Conservation (phyloP, 495 filamentous ascomycete genomes). For the Aspergillus nanangensis region DNA sequence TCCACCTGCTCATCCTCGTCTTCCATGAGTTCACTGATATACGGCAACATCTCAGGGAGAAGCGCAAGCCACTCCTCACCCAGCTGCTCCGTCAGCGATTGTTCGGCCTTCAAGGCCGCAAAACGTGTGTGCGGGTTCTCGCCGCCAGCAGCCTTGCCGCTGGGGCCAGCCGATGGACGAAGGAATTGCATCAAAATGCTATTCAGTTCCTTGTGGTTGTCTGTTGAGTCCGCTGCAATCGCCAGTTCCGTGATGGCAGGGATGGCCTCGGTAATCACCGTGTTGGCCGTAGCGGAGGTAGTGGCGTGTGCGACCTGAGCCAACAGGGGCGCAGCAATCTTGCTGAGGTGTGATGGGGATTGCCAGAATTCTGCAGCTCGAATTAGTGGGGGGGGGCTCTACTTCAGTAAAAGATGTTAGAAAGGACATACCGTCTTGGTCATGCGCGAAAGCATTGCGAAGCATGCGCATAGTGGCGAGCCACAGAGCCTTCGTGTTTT, state of each 20-base stretch:
- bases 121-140: slow-evolving; percentile 53
- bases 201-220: slow-evolving; percentile 88
- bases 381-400: slow-evolving; percentile 13
- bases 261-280: slow-evolving; percentile 44
- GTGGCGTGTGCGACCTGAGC: slow-evolving; percentile 60
- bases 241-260: slow-evolving; percentile 73
- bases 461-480: slow-evolving; percentile 62
- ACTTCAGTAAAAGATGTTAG: not conserved
- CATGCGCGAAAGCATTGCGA: slow-evolving; percentile 70
- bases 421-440: slow-evolving; percentile 55
- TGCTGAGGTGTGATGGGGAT: slow-evolving; percentile 75
- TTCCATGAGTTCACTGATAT: slow-evolving; percentile 90
- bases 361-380: slow-evolving; percentile 72
- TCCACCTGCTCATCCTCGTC: slow-evolving; percentile 93
- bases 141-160: slow-evolving; percentile 46
- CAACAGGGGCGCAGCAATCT: slow-evolving; percentile 63
- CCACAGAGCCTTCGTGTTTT: slow-evolving; percentile 56
- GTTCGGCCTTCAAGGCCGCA: slow-evolving; percentile 74
- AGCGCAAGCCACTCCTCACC: slow-evolving; percentile 90
- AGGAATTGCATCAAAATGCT: slow-evolving; percentile 66
- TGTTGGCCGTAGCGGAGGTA: slow-evolving; percentile 24
- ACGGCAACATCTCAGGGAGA: slow-evolving; percentile 90
- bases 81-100: slow-evolving; percentile 67
- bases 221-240: slow-evolving; percentile 66
- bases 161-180: slow-evolving; percentile 60